These are phyloP conservation scores for Cercophora scortea DNA, from an alignment of 495 filamentous ascomycete species.

Conservation along the genomic window DNA sequence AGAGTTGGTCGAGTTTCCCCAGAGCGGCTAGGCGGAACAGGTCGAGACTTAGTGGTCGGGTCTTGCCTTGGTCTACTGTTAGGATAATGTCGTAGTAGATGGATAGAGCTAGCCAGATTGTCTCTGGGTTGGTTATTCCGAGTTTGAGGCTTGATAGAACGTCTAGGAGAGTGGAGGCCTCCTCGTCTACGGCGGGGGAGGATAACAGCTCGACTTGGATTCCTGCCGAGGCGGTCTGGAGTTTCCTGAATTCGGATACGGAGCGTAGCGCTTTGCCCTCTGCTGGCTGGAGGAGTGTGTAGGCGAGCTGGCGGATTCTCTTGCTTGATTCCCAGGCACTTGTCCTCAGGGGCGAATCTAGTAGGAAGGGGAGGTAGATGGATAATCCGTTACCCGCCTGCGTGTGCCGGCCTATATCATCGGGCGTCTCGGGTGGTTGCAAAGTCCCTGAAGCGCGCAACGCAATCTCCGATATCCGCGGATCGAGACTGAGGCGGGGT, in stretches of 20 bases:
- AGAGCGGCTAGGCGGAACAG: slow-evolving; percentile 13
- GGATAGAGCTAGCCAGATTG: slow-evolving; percentile 31
- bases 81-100: slow-evolving; percentile 36
- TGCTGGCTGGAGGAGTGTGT: slow-evolving; percentile 45
- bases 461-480: slow-evolving; percentile 41
- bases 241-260: slow-evolving; percentile 20
- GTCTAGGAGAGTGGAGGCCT: neutral
- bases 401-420: too few species aligned
- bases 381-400: slow-evolving; percentile 7
- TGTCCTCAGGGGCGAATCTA: slow-evolving; percentile 49
- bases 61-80: slow-evolving; percentile 23
- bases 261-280: neutral
- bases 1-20: slow-evolving; percentile 14
- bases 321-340: slow-evolving; percentile 59
- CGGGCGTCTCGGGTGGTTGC: neutral
- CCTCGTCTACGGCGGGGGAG: neutral
- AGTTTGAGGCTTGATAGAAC: slow-evolving; percentile 8
- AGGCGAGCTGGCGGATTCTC: slow-evolving; percentile 47
- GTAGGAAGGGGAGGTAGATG: slow-evolving; percentile 52
- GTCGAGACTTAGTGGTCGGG: slow-evolving; percentile 15
- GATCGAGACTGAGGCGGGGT: slow-evolving; percentile 26
- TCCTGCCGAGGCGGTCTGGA: slow-evolving; percentile 17
- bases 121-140: neutral
- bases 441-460: slow-evolving; percentile 2
- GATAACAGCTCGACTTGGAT: slow-evolving; percentile 5